Percentiles rank a stretch among this genome's conserved stretches.
phyloP scores from a whole-genome alignment of 208 protist genomes.

The Tritrichomonas foetus region DNA sequence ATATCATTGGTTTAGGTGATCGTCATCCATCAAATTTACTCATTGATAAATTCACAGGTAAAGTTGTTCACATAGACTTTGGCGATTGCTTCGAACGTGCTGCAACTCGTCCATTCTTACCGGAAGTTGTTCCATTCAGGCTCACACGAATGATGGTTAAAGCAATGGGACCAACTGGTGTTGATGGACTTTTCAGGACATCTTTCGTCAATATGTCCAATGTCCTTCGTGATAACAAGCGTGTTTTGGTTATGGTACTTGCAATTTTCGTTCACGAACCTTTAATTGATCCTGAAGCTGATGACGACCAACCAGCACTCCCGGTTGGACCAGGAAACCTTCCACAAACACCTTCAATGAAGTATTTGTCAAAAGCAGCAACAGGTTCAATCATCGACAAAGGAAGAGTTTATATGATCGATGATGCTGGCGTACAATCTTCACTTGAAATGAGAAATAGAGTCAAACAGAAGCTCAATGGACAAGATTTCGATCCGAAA shows the following conservation, averaged over 20 bases:
- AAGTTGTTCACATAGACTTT: constrained; percentile 35
- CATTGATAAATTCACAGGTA: background rate
- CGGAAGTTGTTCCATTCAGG: constrained; percentile 41
- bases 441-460: background rate
- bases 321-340: background rate
- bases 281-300: background rate
- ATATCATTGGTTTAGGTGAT: constrained; percentile 27
- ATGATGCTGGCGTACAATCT: background rate
- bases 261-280: constrained; percentile 19
- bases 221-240: background rate
- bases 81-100: constrained; percentile 51
- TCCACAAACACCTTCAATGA: too few species aligned
- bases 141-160: constrained; percentile 26
- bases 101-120: constrained; percentile 7
- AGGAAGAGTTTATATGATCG: background rate
- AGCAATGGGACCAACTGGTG: background rate
- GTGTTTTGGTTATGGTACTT: background rate
- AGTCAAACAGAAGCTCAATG: background rate
- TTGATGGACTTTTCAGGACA: background rate
- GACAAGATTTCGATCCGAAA: background rate
- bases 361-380: background rate
- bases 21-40: background rate
- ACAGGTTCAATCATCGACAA: background rate
- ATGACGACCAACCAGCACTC: background rate
- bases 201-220: constrained; percentile 1